phyloP scores from a whole-genome alignment of 257 asterid species.

The Schizonepeta tenuifolia region DNA sequence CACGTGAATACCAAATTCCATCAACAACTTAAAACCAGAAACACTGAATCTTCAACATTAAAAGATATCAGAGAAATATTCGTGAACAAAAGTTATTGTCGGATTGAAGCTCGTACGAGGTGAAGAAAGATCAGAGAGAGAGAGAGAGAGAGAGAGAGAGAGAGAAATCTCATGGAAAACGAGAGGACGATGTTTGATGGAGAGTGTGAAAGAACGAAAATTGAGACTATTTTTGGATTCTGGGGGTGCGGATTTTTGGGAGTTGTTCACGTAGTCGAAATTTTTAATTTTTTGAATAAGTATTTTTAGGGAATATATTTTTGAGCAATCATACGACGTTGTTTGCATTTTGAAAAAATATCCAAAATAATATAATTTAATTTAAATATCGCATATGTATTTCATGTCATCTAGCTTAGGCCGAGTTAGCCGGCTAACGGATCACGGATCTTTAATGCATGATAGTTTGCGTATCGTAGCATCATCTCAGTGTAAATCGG shows the following conservation, averaged over 20 bases:
- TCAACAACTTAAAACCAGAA: background rate
- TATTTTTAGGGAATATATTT: too few species aligned
- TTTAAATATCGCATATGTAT: too few species aligned
- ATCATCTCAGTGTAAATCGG: too few species aligned
- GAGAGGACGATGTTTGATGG: conserved; percentile 28
- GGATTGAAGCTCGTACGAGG: conserved; percentile 22
- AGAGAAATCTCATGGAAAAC: conserved; percentile 23
- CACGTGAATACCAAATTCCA: conserved; percentile 23
- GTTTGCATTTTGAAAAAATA: too few species aligned
- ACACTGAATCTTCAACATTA: background rate
- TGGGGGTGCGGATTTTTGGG: conserved; percentile 27
- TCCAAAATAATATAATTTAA: too few species aligned
- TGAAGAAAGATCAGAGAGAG: background rate
- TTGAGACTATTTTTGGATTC: conserved; percentile 19
- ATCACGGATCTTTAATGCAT: too few species aligned
- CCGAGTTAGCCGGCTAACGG: too few species aligned
- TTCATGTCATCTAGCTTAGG: too few species aligned
- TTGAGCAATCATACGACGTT: too few species aligned
- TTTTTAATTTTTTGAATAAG: too few species aligned
- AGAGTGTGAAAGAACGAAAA: conserved; percentile 31
- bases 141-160: background rate
- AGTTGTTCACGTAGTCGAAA: background rate
- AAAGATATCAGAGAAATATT: conserved; percentile 14
- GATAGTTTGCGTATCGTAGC: too few species aligned
- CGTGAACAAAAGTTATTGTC: conserved; percentile 5